Base-by-base conservation (phyloP, 768 basidiomycete species). In the Austroboletus festivus region DNA sequence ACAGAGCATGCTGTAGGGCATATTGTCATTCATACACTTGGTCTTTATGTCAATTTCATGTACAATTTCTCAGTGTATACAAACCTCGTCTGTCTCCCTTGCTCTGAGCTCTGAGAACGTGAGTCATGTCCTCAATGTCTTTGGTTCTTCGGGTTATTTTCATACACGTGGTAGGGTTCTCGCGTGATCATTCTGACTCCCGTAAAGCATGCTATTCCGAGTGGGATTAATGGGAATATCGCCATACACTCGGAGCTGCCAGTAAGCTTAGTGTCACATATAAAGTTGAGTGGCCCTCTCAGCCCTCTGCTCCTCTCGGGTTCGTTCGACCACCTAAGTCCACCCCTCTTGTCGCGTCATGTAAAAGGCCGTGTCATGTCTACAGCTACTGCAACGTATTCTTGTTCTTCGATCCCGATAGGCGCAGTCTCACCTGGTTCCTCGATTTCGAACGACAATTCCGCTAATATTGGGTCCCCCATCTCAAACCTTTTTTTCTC, bases 401-500 rank as follows among this genome's bases (percentile, higher is more conserved):
- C 41, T 12, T 37, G 48, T 4, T n/a, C 8, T 13, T 15, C 38
- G 33, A 38, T 23, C 18, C 23, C 57, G 7, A 55, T 53, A 30
- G 49, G 35, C 41, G 46, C 52, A 15, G 18, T 37, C 15, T 15
- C 44, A 22, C 45, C 40, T 33, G 10, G 21, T 18, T n/a, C 44
- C 23, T 42, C 52, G 35, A 35, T 42, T 4, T 21, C 55, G 9
- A 26, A 51, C 4, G n/a, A n/a, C 30, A 11, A 34, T 19, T 4
- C 46, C 7, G 13, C 21, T 7, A 34, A 38, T 38, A 19, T 13
- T 13, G 30, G 18, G 1, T 13, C 18, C 15, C 8, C 22, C 22
- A 31, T 4, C 7, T n/a, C 43, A 22, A 23, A 35, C 21, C 22
- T 63, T 37, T 65, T 73, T 52, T 56, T 68, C n/a, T 56, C 69